phyloP scores from a whole-genome alignment of 2,329 filamentous ascomycete genomes.

The Fusarium xylarioides region DNA sequence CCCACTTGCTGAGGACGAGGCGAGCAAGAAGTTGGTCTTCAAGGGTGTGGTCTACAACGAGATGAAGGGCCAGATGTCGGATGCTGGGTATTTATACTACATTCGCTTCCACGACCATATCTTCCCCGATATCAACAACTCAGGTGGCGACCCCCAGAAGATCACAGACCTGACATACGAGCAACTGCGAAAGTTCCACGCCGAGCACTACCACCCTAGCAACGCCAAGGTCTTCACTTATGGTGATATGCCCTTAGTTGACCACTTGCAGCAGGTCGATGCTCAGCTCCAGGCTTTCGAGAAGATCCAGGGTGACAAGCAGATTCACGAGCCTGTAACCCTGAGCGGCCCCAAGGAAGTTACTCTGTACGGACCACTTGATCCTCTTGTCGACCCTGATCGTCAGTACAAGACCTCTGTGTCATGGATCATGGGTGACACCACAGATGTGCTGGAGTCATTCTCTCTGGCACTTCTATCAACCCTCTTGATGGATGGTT shows the following conservation, averaged over 20 bases:
- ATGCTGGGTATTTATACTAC: constrained; percentile 95
- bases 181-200: constrained; percentile 87
- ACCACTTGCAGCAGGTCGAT: constrained; percentile 83
- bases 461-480: constrained; percentile 87
- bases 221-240: constrained; percentile 97
- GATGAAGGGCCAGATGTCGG: constrained; percentile 99
- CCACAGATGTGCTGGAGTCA: constrained; percentile 83
- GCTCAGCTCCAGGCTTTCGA: constrained; percentile 78
- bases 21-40: constrained; percentile 81
- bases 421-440: constrained; percentile 90
- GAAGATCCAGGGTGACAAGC: constrained; percentile 72
- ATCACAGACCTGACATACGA: constrained; percentile 96
- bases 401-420: constrained; percentile 94
- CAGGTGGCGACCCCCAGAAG: constrained; percentile 93
- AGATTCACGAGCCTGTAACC: constrained; percentile 79
- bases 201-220: constrained; percentile 94
- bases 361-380: constrained; percentile 80
- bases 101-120: constrained; percentile 95
- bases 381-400: constrained; percentile 84
- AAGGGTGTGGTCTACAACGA: constrained; percentile 99
- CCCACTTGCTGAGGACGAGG: constrained; percentile 65
- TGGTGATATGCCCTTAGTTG: constrained; percentile 85
- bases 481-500: constrained; percentile 88
- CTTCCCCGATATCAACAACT: constrained; percentile 94
- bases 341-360: constrained; percentile 76